Percentiles rank a stretch among this genome's conserved stretches.
Conservation (phyloP, 495 filamentous ascomycete genomes). For the Xanthoparmelia taractica region DNA sequence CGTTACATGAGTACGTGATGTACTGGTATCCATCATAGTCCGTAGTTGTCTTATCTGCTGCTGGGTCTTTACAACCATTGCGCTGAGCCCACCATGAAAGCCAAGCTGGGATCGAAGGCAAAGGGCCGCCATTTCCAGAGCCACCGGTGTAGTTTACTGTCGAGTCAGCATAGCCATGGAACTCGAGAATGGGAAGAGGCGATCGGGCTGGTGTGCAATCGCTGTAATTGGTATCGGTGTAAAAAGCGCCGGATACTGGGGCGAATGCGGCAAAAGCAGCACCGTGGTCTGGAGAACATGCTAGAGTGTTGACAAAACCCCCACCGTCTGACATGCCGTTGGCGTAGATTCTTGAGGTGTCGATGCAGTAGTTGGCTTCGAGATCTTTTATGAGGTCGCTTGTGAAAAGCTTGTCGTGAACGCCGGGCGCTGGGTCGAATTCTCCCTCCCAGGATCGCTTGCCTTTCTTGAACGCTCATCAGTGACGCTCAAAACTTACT, state of each 20-base stretch:
- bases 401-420: constrained; percentile 43
- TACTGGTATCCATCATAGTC: not conserved
- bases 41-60: not conserved
- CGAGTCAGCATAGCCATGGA: not conserved
- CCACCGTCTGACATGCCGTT: constrained; percentile 56
- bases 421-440: constrained; percentile 26
- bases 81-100: constrained; percentile 1
- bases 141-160: not conserved
- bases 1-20: not conserved
- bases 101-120: not conserved
- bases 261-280: constrained; percentile 42
- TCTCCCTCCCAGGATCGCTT: constrained; percentile 31
- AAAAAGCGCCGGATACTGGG: constrained; percentile 34
- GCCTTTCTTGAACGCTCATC: not conserved
- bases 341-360: constrained; percentile 46
- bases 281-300: constrained; percentile 39
- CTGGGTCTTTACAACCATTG: not conserved
- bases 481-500: constrained; percentile 2
- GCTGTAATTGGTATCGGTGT: not conserved
- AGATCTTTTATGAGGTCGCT: constrained; percentile 42
- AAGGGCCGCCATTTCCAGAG: not conserved
- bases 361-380: constrained; percentile 41
- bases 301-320: constrained; percentile 46
- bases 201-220: not conserved
- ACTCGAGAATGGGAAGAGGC: not conserved